These are phyloP conservation scores for Fusarium sp. DNA, from an alignment of 2,329 filamentous ascomycete species.

Conservation along the genomic window DNA sequence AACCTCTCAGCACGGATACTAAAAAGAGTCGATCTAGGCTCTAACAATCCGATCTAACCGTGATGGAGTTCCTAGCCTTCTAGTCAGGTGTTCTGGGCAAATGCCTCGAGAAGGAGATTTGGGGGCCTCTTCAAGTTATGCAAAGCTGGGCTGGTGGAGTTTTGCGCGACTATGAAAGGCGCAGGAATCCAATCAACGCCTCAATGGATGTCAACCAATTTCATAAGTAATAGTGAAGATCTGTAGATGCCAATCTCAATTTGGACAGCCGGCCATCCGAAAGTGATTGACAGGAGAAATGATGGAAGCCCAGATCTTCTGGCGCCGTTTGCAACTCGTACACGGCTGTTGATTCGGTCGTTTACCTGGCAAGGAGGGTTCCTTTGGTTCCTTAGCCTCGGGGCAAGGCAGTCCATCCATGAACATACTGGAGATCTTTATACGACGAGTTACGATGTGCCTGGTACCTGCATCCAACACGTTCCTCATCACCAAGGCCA, in stretches of 20 bases:
- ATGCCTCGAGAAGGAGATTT: constrained; percentile 31
- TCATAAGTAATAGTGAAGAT: constrained; percentile 31
- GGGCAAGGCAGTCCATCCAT: constrained; percentile 4
- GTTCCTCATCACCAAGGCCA: constrained; percentile 12
- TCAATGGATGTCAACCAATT: constrained; percentile 8
- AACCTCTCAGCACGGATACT: neutral
- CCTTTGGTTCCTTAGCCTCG: neutral
- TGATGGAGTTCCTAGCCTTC: constrained; percentile 11
- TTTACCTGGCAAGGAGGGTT: constrained; percentile 12
- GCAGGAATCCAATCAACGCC: constrained; percentile 39
- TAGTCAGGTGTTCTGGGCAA: neutral
- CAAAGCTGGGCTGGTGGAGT: constrained; percentile 29
- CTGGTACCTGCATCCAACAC: constrained; percentile 41
- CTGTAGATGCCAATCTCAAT: constrained; percentile 42
- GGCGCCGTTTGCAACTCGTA: constrained; percentile 27
- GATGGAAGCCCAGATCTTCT: constrained; percentile 37
- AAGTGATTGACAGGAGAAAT: constrained; percentile 38
- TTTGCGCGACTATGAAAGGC: constrained; percentile 21
- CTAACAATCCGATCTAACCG: constrained; percentile 19
- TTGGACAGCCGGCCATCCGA: constrained; percentile 18
- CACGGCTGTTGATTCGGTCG: constrained; percentile 12
- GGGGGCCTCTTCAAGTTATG: constrained; percentile 27
- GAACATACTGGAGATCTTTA: constrained; percentile 36
- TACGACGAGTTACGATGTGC: constrained; percentile 11
- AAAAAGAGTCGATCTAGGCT: constrained; percentile 3